Evolutionary conservation across 148 eudicot species (phyloP).

Genomic region (Silene latifolia): DNA sequence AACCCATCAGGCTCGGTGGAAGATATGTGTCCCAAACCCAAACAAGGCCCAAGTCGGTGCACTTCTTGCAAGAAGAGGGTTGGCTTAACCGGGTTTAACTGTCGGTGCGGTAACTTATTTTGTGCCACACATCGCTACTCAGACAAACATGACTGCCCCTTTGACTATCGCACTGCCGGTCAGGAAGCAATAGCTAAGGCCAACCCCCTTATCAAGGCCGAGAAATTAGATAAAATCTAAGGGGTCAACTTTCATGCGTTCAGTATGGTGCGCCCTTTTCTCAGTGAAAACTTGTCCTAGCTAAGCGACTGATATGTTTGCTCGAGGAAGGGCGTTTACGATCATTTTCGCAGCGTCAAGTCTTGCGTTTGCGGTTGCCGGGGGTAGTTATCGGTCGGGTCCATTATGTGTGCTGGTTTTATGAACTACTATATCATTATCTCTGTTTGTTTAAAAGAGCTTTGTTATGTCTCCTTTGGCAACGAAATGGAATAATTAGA

Average conservation of each 20-base stretch:
- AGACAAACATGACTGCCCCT: slow-evolving; percentile 61
- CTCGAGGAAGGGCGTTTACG: slow-evolving; percentile 21
- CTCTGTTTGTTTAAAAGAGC: slow-evolving; percentile 17
- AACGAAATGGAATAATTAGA: slow-evolving; percentile 29
- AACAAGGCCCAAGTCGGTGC: slow-evolving; percentile 59
- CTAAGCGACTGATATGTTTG: slow-evolving; percentile 20
- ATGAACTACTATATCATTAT: slow-evolving; percentile 21
- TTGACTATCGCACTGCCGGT: slow-evolving; percentile 54
- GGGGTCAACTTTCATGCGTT: slow-evolving; percentile 13
- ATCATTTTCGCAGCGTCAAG: slow-evolving; percentile 28
- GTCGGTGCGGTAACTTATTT: slow-evolving; percentile 62
- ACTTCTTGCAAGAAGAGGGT: slow-evolving; percentile 57
- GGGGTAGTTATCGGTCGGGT: slow-evolving; percentile 25
- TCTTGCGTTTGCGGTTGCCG: slow-evolving; percentile 28
- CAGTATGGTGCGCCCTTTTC: slow-evolving; percentile 22
- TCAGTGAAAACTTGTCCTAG: slow-evolving; percentile 24
- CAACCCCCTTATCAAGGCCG: slow-evolving; percentile 54
- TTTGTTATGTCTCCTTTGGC: slow-evolving; percentile 18
- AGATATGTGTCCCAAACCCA: slow-evolving; percentile 29
- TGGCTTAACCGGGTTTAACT: slow-evolving; percentile 63
- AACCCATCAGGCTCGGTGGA: slow-evolving; percentile 24
- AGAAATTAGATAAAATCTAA: slow-evolving; percentile 49
- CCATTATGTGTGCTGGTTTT: slow-evolving; percentile 24
- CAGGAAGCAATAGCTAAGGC: slow-evolving; percentile 65
- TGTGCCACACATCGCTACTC: slow-evolving; percentile 68